phyloP scores from a whole-genome alignment of 192 early-diverging fungal species.

The Ambispora gerdemannii region DNA sequence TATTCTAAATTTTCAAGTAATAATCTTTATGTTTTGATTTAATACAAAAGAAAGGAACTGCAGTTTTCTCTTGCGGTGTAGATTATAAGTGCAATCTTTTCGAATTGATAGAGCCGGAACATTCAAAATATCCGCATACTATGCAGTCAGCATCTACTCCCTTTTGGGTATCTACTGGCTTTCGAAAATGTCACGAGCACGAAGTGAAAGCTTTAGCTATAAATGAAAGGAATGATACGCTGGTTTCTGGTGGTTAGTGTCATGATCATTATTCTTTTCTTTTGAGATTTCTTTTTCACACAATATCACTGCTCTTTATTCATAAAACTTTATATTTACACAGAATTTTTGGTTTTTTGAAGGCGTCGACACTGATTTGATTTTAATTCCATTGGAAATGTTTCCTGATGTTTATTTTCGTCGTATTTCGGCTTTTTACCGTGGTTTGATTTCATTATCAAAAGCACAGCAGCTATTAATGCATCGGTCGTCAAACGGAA shows the following conservation, averaged over 20 bases:
- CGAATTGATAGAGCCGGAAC: slow-evolving; percentile 40
- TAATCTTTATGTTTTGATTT: not conserved
- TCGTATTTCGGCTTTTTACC: slow-evolving; percentile 61
- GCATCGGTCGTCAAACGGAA: slow-evolving; percentile 58
- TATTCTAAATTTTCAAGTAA: not conserved
- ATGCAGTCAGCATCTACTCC: slow-evolving; percentile 12
- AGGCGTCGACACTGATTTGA: slow-evolving; percentile 74
- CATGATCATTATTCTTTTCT: no score
- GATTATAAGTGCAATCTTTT: slow-evolving; percentile 84
- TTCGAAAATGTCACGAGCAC: slow-evolving; percentile 89
- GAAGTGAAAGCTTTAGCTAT: slow-evolving; percentile 88
- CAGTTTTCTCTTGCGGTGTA: slow-evolving; percentile 85
- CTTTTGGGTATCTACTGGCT: slow-evolving; percentile 79
- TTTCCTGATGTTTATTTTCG: slow-evolving; percentile 63
- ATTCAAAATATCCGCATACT: slow-evolving; percentile 30
- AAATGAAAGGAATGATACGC: slow-evolving; percentile 60
- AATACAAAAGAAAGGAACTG: slow-evolving; percentile 48
- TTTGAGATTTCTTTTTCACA: not conserved
- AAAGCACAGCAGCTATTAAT: slow-evolving; percentile 62
- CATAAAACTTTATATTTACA: not conserved
- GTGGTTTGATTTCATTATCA: slow-evolving; percentile 51
- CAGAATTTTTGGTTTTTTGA: slow-evolving; percentile 60
- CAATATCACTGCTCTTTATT: not conserved
- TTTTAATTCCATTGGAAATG: slow-evolving; percentile 53
- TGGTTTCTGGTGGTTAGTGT: slow-evolving; percentile 72